Evolutionary conservation across 2,329 filamentous ascomycete species (phyloP), one percentile per base, ranked within the genome.

Genomic region (Fusarium circinatum): DNA sequence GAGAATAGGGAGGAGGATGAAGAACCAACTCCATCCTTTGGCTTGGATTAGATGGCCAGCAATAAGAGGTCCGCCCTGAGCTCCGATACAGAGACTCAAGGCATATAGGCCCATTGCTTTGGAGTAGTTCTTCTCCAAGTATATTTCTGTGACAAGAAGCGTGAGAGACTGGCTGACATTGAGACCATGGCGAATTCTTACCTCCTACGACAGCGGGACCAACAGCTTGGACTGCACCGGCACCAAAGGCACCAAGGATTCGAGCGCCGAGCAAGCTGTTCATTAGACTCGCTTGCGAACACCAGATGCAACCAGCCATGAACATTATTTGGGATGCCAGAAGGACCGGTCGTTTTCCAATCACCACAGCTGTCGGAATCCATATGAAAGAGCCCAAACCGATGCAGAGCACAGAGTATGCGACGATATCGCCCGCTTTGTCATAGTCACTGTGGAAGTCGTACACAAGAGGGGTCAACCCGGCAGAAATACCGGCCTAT

Each of bases 131-230:
- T 47, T 57, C n/a, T 47, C 55, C 3, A 58, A 10, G 24, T 36
- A 58, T 22, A 45, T 28, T 24, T 58, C 55, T 58, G 18, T 9
- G 8, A 22, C 5, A 1, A 9, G 3, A 36, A 0, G 11, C 3
- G 9, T 57, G 0, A 45, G 39, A 22, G 5, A 1, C 4, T 18
- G 28, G 3, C 28, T 17, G 1, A 3, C 11, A 10, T 11, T 2
- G 5, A 7, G 28, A 48, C 6, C 9, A 17, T 15, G 2, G 5
- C 9, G 2, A 3, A 2, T 5, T 20, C 30, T 58, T 34, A 58
- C 55, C 55, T 47, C 55, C 55, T 10, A 58, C 32, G 2, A 47
- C 55, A 9, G 55, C 55, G 8, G 55, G 55, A 13, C 55, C 55
- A 18, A 58, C 55, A 36, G 55, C 55, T 22, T 58, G 55, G 6